Evolutionary conservation across 768 basidiomycete genomes (phyloP), one percentile per base, ranked within the genome.

Genomic region (Daedaleopsis sinensis): DNA sequence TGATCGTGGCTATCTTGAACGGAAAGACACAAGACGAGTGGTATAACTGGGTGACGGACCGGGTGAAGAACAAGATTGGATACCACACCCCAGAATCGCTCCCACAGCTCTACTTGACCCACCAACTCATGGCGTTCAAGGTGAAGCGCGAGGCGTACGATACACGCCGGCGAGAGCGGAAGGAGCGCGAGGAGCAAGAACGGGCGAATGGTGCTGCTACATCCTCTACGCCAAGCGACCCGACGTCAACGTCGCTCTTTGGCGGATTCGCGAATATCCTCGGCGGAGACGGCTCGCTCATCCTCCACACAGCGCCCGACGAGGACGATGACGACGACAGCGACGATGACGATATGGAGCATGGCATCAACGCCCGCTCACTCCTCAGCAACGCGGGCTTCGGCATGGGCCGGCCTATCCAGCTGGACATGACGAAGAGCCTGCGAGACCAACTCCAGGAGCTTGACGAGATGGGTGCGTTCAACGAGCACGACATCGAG

Each of bases 11-110:
- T 8, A 74, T 99, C 48, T 82, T 96, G 36, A 84, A 91, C 63
- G 96, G 93, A 43, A 86, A 87, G 61, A 91, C 93, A n/a, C 85
- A 89, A 73, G 90, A 92, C 65, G 87, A 95, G 71, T 98, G 97
- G 97, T 91, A 92, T 69, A 72, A 82, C 39, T 98, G 96, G 96
- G 74, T 99, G 60, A 84, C 80, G 49, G 85, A 94, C 52, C 87
- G 96, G 42, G 91, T 96, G 50, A 82, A 93, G 71, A 81, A 80
- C 21, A 79, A 84, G 44, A 82, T 88, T 70, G 94, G 94, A 18
- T 90, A 89, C 74, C 71, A 79, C 36, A 98, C 96, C 1, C 95
- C 96, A 12, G 82, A 78, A 23, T 73, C 81, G 19, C 79, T 90
- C 8, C 93, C 94, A 4, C 87, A 91, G 67, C 81, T 97, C 18